Percentiles rank a stretch among this genome's conserved stretches.
Evolutionary conservation across 805 yeast species (phyloP).

Genomic region (Maudiozyma turicensis): DNA sequence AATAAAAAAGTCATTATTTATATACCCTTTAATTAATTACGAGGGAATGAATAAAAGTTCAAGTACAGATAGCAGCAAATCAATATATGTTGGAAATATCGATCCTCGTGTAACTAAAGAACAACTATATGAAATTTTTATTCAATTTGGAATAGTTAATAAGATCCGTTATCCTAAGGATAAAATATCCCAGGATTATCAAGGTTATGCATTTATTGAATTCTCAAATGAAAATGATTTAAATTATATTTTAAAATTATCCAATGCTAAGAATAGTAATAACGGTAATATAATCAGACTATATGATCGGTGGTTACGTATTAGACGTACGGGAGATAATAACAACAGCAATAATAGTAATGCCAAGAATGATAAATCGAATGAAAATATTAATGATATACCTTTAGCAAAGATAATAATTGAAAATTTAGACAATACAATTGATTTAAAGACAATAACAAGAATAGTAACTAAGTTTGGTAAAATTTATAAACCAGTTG

Average conservation of each 20-base stretch:
- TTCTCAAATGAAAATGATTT: constrained; percentile 52
- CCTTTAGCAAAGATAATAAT: constrained; percentile 63
- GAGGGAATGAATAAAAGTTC: no score
- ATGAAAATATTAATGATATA: constrained; percentile 20
- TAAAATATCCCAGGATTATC: constrained; percentile 56
- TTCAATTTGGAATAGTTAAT: constrained; percentile 75
- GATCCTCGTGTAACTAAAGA: constrained; percentile 66
- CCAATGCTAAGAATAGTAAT: constrained; percentile 44
- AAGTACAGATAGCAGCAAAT: constrained; percentile 10
- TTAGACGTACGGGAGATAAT: constrained; percentile 26
- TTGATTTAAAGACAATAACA: constrained; percentile 47
- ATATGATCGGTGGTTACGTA: constrained; percentile 50
- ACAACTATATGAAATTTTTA: constrained; percentile 67
- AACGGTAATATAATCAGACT: constrained; percentile 29
- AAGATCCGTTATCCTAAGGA: constrained; percentile 73
- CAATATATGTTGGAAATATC: constrained; percentile 74
- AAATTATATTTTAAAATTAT: constrained; percentile 52
- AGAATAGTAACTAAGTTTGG: constrained; percentile 61
- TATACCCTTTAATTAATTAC: no score
- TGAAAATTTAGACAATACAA: constrained; percentile 56
- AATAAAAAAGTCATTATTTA: no score
- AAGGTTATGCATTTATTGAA: constrained; percentile 85
- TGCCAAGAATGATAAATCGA: constrained; percentile 10
- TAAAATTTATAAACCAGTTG: background rate
- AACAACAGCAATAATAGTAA: constrained; percentile 1